Percentiles rank a stretch among this genome's conserved stretches.
Conservation (phyloP, 2,329 filamentous ascomycete genomes). For the Phaeoacremonium minimum region DNA sequence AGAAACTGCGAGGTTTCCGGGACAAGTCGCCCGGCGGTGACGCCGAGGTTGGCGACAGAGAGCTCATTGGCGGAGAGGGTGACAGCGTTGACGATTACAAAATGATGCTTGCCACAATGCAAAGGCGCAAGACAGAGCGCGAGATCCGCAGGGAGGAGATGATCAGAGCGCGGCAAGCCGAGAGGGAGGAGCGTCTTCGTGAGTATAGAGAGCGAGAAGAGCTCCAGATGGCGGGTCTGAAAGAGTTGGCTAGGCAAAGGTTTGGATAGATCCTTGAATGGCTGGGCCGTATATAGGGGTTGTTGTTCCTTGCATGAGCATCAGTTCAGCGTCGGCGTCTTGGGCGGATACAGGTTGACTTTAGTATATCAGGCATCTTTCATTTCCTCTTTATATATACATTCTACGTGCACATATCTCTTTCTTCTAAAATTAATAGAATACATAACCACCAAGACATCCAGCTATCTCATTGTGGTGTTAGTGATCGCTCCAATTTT, state of each 20-base stretch:
- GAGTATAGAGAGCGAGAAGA: conserved; percentile 75
- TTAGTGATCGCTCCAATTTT: too few relatives aligned
- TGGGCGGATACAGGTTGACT: too few relatives aligned
- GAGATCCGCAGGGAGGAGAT: conserved; percentile 81
- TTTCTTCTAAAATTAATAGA: too few relatives aligned
- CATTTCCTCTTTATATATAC: too few relatives aligned
- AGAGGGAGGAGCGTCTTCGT: conserved; percentile 72
- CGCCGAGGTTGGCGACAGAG: conserved; percentile 62
- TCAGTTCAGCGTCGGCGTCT: too few relatives aligned
- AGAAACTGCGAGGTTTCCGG: conserved; percentile 69
- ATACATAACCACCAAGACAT: too few relatives aligned
- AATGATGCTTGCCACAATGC: conserved; percentile 57
- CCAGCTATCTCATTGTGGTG: too few relatives aligned
- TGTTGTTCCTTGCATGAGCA: too few relatives aligned
- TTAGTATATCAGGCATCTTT: too few relatives aligned
- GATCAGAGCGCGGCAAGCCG: conserved; percentile 66
- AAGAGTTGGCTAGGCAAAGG: conserved; percentile 70
- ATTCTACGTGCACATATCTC: too few relatives aligned
- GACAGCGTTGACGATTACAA: conserved; percentile 65
- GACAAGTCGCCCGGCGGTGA: conserved; percentile 59
- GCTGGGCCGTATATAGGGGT: background rate
- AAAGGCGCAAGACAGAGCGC: conserved; percentile 76
- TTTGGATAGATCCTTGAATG: conserved; percentile 53
- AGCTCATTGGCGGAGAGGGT: conserved; percentile 75
- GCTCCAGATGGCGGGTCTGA: conserved; percentile 77